These are phyloP conservation scores for Lactarius akahatsu DNA, from an alignment of 768 basidiomycete species.

Conservation along the genomic window DNA sequence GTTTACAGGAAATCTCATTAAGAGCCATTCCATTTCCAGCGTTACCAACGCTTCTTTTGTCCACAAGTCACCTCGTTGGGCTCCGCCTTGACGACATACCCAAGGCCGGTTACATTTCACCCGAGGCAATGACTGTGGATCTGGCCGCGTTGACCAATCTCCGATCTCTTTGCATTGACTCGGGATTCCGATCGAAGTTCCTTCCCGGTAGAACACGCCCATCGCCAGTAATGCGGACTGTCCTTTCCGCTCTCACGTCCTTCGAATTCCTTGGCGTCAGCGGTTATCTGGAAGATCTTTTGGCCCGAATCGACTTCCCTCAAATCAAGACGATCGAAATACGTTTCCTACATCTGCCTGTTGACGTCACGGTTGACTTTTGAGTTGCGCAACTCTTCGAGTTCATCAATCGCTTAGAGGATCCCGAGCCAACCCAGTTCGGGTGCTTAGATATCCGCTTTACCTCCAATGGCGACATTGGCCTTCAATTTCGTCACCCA, in stretches of 20 bases:
- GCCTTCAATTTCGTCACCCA: rapidly evolving
- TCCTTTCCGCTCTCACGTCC: neutral
- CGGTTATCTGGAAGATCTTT: neutral
- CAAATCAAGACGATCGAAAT: neutral
- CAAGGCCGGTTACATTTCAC: too few relatives aligned
- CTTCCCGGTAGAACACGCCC: too few relatives aligned
- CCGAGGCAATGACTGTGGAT: too few relatives aligned
- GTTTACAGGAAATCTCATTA: too few relatives aligned
- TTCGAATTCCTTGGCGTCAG: neutral
- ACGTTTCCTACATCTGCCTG: neutral
- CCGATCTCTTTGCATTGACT: too few relatives aligned
- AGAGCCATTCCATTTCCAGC: too few relatives aligned
- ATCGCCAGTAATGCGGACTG: neutral
- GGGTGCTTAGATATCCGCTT: neutral
- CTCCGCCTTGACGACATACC: too few relatives aligned
- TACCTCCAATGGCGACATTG: rapidly evolving
- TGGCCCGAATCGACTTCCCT: neutral
- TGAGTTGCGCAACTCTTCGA: neutral
- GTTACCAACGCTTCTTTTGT: too few relatives aligned
- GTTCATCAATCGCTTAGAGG: neutral
- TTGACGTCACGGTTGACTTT: too few relatives aligned
- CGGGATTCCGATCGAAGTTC: too few relatives aligned
- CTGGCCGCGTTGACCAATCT: too few relatives aligned
- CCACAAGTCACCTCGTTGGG: too few relatives aligned
- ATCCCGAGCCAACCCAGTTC: neutral